Evolutionary conservation across 2,329 filamentous ascomycete genomes (phyloP), one percentile per base, ranked within the genome.

Genomic region (Fusarium sp.): DNA sequence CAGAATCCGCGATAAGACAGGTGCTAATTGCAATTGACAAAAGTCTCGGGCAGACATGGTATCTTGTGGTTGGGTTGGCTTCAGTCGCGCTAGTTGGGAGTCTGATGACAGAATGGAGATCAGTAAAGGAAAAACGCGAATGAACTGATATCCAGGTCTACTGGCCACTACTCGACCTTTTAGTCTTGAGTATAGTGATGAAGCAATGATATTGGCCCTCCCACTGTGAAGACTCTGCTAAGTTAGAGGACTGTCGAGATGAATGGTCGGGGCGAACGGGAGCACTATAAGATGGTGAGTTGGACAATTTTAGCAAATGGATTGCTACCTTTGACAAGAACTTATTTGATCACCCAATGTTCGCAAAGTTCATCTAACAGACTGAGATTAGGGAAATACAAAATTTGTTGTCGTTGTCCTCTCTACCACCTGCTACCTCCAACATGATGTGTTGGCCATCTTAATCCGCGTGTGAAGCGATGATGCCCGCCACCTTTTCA

Each of bases 41-140:
- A 8, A 72, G 57, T 13, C 45, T 72, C 3, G 36, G 42, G 4
- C 53, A 72, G 33, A 72, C 65, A 5, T 72, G 65, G 53, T 70
- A 66, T 42, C 38, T 72, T 3, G 36, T 70, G 5, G 54, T 49
- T 33, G 69, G 69, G 2, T 13, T 72, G 10, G 60, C 69, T 9
- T 72, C 60, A 4, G 20, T 44, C 6, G 56, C 60, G 1, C 66
- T 72, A 22, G 25, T 72, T 20, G 65, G 70, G 4, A 66, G 65
- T 13, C 17, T 72, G 9, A 45, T 62, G 39, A 57, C 53, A 1
- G 70, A 70, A 31, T 72, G 70, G 69, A 38, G 54, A 41, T 72
- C 65, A 3, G 60, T 72, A 0, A 72, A 65, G 25, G 18, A 58
- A 31, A 66, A 66, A 20, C 52, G 45, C 4, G 42, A 60, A 13